Conservation (phyloP, 208 protist genomes). For the Naegleria lovaniensis region DNA sequence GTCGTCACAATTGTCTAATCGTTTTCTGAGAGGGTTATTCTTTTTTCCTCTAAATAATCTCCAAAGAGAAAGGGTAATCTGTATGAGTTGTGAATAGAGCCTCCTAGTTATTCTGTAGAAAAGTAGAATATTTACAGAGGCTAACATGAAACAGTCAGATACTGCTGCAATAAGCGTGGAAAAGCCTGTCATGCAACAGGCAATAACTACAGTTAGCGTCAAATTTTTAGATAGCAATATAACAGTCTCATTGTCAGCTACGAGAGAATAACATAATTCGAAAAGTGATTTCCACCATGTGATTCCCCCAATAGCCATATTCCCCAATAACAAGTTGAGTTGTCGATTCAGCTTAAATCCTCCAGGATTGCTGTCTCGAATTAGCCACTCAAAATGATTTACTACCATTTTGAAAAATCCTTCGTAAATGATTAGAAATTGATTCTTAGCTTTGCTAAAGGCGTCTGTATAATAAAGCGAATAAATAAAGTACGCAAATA, state of each 20-base stretch:
- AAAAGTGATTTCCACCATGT: background rate
- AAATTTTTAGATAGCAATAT: background rate
- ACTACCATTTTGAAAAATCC: background rate
- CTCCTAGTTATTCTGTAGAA: background rate
- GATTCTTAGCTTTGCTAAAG: background rate
- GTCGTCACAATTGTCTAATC: slow-evolving; percentile 69
- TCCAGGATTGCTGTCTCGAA: background rate
- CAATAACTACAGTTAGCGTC: background rate
- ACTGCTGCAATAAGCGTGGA: background rate
- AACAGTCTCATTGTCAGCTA: background rate
- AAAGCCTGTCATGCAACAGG: background rate
- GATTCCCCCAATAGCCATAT: background rate
- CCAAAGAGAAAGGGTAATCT: slow-evolving; percentile 43
- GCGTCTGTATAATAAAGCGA: background rate
- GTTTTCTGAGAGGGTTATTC: slow-evolving; percentile 80
- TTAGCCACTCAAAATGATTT: background rate
- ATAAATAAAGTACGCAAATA: background rate
- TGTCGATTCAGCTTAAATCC: background rate
- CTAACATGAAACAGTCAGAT: background rate
- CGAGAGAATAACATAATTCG: background rate
- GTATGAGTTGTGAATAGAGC: background rate
- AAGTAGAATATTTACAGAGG: background rate
- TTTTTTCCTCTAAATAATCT: slow-evolving; percentile 75
- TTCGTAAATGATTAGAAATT: background rate
- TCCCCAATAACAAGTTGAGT: background rate